Conservation (phyloP, 2,329 filamentous ascomycete genomes). For the Exophiala xenobiotica region DNA sequence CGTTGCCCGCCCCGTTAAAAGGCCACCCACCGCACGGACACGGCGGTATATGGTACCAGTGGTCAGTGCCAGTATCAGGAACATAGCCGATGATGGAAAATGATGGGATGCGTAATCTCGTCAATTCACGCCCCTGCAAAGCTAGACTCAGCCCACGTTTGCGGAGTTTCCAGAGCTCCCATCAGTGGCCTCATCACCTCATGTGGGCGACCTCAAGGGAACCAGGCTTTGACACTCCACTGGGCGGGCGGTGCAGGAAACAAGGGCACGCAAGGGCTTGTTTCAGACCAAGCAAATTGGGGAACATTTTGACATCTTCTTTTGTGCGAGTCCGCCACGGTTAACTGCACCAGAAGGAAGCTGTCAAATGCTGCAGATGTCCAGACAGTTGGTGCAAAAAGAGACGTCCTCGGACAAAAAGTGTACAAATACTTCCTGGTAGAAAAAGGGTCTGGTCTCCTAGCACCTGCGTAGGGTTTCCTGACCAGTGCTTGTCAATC, state of each 20-base stretch:
- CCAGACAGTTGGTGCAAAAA: constrained; percentile 20
- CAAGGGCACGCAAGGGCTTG: no score
- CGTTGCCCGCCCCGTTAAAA: no score
- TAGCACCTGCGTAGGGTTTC: not conserved
- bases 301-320: constrained; percentile 14
- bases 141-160: constrained; percentile 18
- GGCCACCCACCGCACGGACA: no score
- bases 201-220: not conserved
- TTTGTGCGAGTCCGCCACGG: constrained; percentile 23
- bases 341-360: constrained; percentile 18
- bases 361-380: constrained; percentile 24
- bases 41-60: no score
- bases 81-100: no score
- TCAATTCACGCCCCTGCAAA: not conserved
- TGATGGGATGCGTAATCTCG: not conserved
- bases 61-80: no score
- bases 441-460: not conserved
- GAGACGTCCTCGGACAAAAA: constrained; percentile 13
- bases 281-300: constrained; percentile 6
- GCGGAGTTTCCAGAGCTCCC: constrained; percentile 11
- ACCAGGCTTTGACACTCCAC: not conserved
- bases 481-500: no score
- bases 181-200: not conserved
- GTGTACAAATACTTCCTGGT: constrained; percentile 4
- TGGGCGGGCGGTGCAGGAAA: constrained; percentile 4